phyloP scores from a whole-genome alignment of 805 yeast species.

The Myxozyma geophila region DNA sequence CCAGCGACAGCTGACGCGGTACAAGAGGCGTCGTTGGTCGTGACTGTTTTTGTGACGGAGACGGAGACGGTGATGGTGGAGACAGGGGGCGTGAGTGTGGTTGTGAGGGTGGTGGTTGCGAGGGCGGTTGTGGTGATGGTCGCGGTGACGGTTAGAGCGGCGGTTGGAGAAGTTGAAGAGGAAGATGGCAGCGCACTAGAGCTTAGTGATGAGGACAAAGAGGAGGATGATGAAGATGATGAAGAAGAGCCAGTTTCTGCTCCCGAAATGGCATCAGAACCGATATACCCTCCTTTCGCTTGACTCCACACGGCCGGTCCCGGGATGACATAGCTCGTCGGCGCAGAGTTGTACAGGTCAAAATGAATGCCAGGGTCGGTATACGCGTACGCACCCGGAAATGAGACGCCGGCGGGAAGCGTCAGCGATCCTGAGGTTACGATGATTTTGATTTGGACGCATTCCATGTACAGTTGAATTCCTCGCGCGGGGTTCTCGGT shows the following conservation, averaged over 20 bases:
- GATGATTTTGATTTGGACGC: constrained; percentile 24
- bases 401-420: constrained; percentile 23
- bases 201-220: background rate
- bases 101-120: background rate
- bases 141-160: background rate
- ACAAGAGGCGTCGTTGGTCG: background rate
- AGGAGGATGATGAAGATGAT: background rate
- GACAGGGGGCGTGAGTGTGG: background rate
- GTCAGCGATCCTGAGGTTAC: constrained; percentile 17
- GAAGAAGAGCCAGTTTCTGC: background rate
- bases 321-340: constrained; percentile 25
- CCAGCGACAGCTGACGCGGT: background rate
- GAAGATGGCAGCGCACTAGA: background rate
- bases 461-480: constrained; percentile 28
- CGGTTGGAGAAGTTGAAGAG: background rate
- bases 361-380: constrained; percentile 29
- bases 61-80: background rate
- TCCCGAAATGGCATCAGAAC: background rate
- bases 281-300: constrained; percentile 3
- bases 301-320: constrained; percentile 32
- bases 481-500: constrained; percentile 23
- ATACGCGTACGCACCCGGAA: constrained; percentile 33
- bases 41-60: background rate
- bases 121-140: background rate
- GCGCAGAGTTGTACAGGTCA: constrained; percentile 19